A percentile compares a stretch with the other conserved stretches of the same genome.
These are phyloP conservation scores for Kwoniella mangroviensis DNA, from an alignment of 768 basidiomycete species.

Conservation along the genomic window DNA sequence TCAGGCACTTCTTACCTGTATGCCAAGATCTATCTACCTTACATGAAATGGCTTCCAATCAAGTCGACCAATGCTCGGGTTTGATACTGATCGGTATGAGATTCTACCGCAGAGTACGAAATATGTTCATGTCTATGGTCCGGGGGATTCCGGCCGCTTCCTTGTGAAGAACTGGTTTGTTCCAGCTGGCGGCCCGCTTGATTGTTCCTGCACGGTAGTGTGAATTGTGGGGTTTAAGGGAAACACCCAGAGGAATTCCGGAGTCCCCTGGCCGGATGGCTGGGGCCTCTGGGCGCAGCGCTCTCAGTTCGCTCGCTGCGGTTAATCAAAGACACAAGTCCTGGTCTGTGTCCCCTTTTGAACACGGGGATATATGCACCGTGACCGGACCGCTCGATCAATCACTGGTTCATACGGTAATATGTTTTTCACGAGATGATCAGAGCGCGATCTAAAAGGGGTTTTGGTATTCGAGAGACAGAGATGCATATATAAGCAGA, in stretches of 20 bases:
- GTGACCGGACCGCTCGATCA: slow-evolving; percentile 11
- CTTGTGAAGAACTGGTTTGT: neutral
- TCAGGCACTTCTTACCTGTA: neutral
- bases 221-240: neutral
- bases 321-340: neutral
- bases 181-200: neutral
- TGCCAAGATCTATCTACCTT: neutral
- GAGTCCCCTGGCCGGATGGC: slow-evolving; percentile 7
- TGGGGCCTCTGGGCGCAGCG: neutral
- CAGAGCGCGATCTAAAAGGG: neutral
- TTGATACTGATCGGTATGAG: neutral
- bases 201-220: neutral
- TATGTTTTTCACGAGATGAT: neutral
- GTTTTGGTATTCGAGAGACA: neutral
- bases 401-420: neutral
- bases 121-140: neutral
- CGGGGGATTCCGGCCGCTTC: too few relatives aligned
- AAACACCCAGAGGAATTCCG: neutral
- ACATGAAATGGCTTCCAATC: neutral
- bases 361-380: neutral
- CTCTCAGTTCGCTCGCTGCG: neutral
- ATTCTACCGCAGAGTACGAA: neutral
- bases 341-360: neutral
- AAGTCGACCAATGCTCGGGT: neutral
- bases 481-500: neutral